Evolutionary conservation across 257 asterid genomes (phyloP), one percentile per base, ranked within the genome.

Genomic region (Solanum commersonii): DNA sequence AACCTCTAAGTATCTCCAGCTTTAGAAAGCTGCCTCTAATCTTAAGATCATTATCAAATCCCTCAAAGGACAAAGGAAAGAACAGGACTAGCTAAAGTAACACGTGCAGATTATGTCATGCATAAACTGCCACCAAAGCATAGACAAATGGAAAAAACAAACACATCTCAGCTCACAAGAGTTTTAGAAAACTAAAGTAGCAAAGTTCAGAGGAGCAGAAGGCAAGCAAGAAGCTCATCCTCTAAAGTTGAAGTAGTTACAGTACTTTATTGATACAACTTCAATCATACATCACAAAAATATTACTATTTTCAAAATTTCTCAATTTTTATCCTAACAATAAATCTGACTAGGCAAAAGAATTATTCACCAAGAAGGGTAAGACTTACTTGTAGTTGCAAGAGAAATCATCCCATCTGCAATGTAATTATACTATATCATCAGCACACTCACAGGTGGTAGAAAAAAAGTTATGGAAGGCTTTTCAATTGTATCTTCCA

Each of bases 391-490:
- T 60, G 99, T 96, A 73, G 98, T 95, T 59, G 91, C 93, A 89
- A 95, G 79, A 46, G 92, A 89, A 87, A 94, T 90, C 90, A 94
- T 87, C 77, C 97, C 98, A 94, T 94, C 99, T 96, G 97, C 93
- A 92, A 87, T 44, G 49, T n/a, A 52, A 35, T 77, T 70, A 90
- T 67, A 86, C 16, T 83, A 25, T 88, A 38, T 76, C 13, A 84
- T 93, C 85, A 92, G 89, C 88, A 34, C 88, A 88, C 83, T 40
- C 35, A 67, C 44, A 31, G 40, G 22, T 31, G 42, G 70, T 20
- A 46, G 42, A 49, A 82, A 27, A 27, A 42, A 81, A 27, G 9
- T 44, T 49, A 52, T 82, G 31, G 20, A 82, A 82, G 44, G 44
- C 29, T 49, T 49, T 40, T 46, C 68, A 81, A 46, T 46, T 29